Evolutionary conservation across 2,329 filamentous ascomycete species (phyloP).

Genomic region (Ophiosphaerella narmari): DNA sequence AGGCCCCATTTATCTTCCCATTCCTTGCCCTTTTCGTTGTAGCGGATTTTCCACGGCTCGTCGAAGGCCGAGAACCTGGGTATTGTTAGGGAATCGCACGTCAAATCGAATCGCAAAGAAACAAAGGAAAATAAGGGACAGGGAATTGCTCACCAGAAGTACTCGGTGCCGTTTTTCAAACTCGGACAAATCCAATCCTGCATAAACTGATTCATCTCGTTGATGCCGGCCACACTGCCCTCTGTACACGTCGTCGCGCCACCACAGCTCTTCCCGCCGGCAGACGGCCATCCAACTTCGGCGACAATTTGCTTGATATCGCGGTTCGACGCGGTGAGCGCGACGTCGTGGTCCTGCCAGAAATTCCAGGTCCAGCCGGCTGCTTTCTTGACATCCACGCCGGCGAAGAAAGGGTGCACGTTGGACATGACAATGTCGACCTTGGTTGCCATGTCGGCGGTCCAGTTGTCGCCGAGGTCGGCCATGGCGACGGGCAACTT

Average conservation of each 20-base stretch:
- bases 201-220: constrained; percentile 86
- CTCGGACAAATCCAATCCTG: constrained; percentile 81
- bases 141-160: constrained; percentile 73
- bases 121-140: not conserved
- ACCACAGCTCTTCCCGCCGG: constrained; percentile 80
- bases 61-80: constrained; percentile 88
- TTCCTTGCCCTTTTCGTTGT: constrained; percentile 66
- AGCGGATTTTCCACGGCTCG: constrained; percentile 88
- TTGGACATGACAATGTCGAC: constrained; percentile 95
- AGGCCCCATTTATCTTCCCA: constrained; percentile 98
- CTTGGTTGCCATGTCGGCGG: constrained; percentile 65
- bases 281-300: constrained; percentile 89
- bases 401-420: constrained; percentile 94
- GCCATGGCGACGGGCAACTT: constrained; percentile 81
- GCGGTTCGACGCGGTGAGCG: constrained; percentile 59
- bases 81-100: constrained; percentile 3
- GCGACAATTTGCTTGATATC: constrained; percentile 74
- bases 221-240: constrained; percentile 78
- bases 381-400: constrained; percentile 69
- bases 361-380: constrained; percentile 83
- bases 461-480: constrained; percentile 90
- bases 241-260: constrained; percentile 58
- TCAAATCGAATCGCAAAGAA: not conserved
- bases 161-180: constrained; percentile 81
- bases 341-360: constrained; percentile 72